Evolutionary conservation across 2,329 filamentous ascomycete species (phyloP).

Genomic region (Colletotrichum orchidophilum): DNA sequence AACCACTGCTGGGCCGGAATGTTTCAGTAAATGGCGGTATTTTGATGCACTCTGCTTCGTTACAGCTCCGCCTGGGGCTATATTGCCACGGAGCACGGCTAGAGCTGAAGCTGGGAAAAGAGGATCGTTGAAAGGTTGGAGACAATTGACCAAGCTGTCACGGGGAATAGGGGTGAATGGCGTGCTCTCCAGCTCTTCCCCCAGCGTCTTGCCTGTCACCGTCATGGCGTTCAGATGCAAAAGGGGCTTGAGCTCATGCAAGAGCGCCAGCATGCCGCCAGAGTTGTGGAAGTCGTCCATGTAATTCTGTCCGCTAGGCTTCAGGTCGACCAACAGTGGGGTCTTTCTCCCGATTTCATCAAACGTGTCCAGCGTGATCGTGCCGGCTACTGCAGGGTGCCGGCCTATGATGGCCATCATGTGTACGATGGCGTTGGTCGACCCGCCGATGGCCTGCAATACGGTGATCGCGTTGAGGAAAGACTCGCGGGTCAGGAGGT

Average conservation of each 20-base stretch:
- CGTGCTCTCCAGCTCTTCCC: slow-evolving; percentile 77
- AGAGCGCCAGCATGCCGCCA: slow-evolving; percentile 83
- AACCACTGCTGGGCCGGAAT: slow-evolving; percentile 61
- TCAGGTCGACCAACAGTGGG: slow-evolving; percentile 84
- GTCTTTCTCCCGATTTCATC: slow-evolving; percentile 81
- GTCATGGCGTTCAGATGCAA: slow-evolving; percentile 82
- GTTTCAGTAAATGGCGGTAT: slow-evolving; percentile 66
- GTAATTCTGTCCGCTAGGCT: slow-evolving; percentile 86
- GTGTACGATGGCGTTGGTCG: slow-evolving; percentile 86
- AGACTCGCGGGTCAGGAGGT: slow-evolving; percentile 76
- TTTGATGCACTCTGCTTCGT: slow-evolving; percentile 91
- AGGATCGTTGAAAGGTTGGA: slow-evolving; percentile 71
- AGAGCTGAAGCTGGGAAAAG: slow-evolving; percentile 83
- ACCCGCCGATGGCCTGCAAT: slow-evolving; percentile 85
- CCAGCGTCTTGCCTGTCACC: slow-evolving; percentile 85
- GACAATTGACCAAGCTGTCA: slow-evolving; percentile 51
- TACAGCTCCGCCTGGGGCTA: slow-evolving; percentile 84
- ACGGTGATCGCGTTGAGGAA: slow-evolving; percentile 90
- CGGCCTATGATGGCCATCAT: slow-evolving; percentile 86
- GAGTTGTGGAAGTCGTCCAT: slow-evolving; percentile 93
- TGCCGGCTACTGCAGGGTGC: slow-evolving; percentile 69
- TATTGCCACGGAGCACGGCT: slow-evolving; percentile 83
- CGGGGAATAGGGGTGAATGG: slow-evolving; percentile 64
- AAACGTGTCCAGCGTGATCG: slow-evolving; percentile 79
- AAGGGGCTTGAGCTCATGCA: slow-evolving; percentile 80